Conservation (phyloP, 371 early-diverging fungal species). For the Cokeromyces recurvatus region DNA sequence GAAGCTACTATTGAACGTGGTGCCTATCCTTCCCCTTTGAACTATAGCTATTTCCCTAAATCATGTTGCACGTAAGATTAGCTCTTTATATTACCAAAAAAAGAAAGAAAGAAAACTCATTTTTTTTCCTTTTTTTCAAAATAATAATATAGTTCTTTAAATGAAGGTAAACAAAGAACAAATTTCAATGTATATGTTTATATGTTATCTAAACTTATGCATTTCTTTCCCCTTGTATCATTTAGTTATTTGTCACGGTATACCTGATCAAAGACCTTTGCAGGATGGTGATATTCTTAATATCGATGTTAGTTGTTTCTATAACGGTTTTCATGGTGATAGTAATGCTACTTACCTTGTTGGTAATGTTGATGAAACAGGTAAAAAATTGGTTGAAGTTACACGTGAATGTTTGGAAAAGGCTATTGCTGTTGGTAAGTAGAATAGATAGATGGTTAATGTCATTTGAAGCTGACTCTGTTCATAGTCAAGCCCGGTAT, state of each 20-base stretch:
- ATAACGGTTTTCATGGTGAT: constrained; percentile 91
- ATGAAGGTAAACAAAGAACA: constrained; percentile 38
- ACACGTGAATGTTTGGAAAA: constrained; percentile 81
- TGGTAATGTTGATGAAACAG: constrained; percentile 79
- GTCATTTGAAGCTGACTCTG: constrained; percentile 3
- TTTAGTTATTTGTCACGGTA: constrained; percentile 81
- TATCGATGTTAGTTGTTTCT: constrained; percentile 85
- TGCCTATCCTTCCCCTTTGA: constrained; percentile 92
- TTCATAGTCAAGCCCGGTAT: constrained; percentile 81
- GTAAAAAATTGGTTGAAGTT: constrained; percentile 65
- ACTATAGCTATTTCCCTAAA: constrained; percentile 91
- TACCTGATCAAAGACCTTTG: constrained; percentile 84
- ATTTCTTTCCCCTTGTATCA: too few species aligned
- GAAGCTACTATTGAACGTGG: constrained; percentile 80
- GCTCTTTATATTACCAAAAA: background rate
- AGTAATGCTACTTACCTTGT: constrained; percentile 83
- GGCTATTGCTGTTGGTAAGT: constrained; percentile 80
- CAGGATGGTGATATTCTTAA: constrained; percentile 92
- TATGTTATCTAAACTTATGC: background rate
- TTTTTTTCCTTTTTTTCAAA: constrained; percentile 9
- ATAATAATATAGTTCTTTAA: constrained; percentile 38
- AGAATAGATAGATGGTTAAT: too few species aligned
- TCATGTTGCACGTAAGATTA: constrained; percentile 84
- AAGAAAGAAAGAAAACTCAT: background rate
- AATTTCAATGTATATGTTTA: background rate